A percentile compares a stretch with the other conserved stretches of the same genome.
Conservation (phyloP, 1,139 yeast genomes). For the Lodderomyces jiufengensis region DNA sequence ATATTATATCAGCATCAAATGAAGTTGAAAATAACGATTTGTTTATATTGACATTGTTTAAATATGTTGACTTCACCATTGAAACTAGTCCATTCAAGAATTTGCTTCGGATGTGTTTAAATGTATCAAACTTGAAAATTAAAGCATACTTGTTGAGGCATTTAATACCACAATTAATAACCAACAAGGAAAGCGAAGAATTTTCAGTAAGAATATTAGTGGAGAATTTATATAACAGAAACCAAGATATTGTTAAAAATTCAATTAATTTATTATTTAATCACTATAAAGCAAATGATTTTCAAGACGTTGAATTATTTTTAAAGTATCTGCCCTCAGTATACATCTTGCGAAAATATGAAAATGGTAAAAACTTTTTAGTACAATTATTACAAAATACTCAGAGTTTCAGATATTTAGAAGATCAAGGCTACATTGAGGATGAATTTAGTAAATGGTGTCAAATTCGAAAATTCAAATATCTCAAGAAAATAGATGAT, state of each 20-base stretch:
- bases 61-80: conserved; percentile 56
- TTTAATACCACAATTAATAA: conserved; percentile 43
- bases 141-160: conserved; percentile 55
- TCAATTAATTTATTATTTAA: conserved; percentile 47
- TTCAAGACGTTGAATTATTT: conserved; percentile 22
- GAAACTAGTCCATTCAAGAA: conserved; percentile 68
- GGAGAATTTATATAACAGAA: conserved; percentile 68
- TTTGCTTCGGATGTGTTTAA: conserved; percentile 61
- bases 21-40: conserved; percentile 42
- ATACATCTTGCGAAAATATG: conserved; percentile 21
- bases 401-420: conserved; percentile 36
- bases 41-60: conserved; percentile 54
- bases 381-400: conserved; percentile 28
- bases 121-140: conserved; percentile 50
- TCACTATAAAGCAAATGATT: conserved; percentile 13
- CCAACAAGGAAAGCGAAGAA: conserved; percentile 29
- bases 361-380: conserved; percentile 27
- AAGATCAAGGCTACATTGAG: conserved; percentile 32
- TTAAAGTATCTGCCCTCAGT: conserved; percentile 33
- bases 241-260: conserved; percentile 50
- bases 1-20: conserved; percentile 53
- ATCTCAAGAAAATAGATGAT: conserved; percentile 23
- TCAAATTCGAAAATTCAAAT: conserved; percentile 20
- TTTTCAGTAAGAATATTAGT: conserved; percentile 52
- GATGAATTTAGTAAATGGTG: conserved; percentile 30